phyloP scores from a whole-genome alignment of 192 early-diverging fungal species.

The Pilaira anomala region DNA sequence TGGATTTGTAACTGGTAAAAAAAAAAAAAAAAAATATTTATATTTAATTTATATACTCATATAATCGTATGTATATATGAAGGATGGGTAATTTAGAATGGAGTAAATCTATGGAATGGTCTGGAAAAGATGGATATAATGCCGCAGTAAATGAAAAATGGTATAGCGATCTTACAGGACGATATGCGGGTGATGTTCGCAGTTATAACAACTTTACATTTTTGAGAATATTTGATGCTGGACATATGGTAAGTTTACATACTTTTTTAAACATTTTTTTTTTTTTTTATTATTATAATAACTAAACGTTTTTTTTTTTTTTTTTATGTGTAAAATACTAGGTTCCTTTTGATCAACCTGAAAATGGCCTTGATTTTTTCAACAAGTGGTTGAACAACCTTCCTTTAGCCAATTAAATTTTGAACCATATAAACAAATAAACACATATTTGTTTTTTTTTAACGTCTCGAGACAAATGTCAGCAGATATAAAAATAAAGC shows the following conservation, averaged over 20 bases:
- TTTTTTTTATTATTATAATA: neutral
- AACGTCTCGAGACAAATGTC: too few relatives aligned
- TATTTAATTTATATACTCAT: neutral
- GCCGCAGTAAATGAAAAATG: constrained; percentile 63
- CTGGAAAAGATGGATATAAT: constrained; percentile 66
- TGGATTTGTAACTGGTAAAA: constrained; percentile 37
- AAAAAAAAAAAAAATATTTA: neutral
- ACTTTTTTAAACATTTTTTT: neutral
- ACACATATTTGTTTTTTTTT: too few relatives aligned
- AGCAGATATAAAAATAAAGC: too few relatives aligned
- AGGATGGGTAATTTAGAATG: constrained; percentile 86
- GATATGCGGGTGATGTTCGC: constrained; percentile 65
- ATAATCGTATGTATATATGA: neutral
- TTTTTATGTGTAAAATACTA: neutral
- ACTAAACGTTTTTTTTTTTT: neutral
- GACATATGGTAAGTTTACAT: constrained; percentile 63
- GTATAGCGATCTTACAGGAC: constrained; percentile 46
- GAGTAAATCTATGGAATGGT: constrained; percentile 84
- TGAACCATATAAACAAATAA: too few relatives aligned
- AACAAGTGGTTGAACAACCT: constrained; percentile 64
- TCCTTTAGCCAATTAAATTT: neutral
- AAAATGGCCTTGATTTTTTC: constrained; percentile 77
- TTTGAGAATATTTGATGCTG: constrained; percentile 79
- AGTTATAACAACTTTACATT: constrained; percentile 70
- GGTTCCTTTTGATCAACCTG: constrained; percentile 87